Evolutionary conservation across 2,329 filamentous ascomycete genomes (phyloP), one percentile per base, ranked within the genome.

Genomic region (Tolypocladium paradoxum): DNA sequence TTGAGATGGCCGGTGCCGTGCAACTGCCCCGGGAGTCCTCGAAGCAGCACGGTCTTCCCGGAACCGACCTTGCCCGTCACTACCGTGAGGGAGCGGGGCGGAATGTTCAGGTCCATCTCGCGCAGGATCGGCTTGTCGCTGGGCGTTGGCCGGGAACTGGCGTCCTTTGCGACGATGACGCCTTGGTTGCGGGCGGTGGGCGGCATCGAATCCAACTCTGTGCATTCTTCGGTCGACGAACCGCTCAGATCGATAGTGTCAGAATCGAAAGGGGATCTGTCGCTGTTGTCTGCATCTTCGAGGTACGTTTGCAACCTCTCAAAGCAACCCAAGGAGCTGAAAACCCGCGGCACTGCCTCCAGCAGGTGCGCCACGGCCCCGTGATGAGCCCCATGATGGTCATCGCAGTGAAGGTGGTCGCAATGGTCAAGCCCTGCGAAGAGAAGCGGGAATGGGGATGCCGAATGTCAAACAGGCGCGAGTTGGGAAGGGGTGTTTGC

Each of bases 311-410:
- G 55, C 7, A 65, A 56, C 20, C 61, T 55, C 38, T 59, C 56
- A 45, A 65, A 64, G 27, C 57, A 57, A 11, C 56, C 61, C 8
- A 63, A 35, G 7, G 58, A 64, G 20, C 57, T 55, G 20, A 61
- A 43, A 6, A 64, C 56, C 4, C 49, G 51, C 2, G 62, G 61
- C 1, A 64, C 56, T 3, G 61, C 51, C 1, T 50, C 55, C 33
- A 64, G 52, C 4, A 64, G 53, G 1, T 55, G 52, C 3, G 57
- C 54, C 8, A 64, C 2, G 62, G 62, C 12, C 35, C 54, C 3
- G 57, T 48, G 14, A 64, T 57, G 9, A 64, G 40, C 1, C 40
- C 52, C 18, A 64, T 62, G 20, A 64, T 60, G 14, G 60, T 55
- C 2, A 64, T 52, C 1, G 62, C 61, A 0, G 61, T 62, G 49